phyloP scores from a whole-genome alignment of 495 filamentous ascomycete species.

The Tuber umbilicatum region DNA sequence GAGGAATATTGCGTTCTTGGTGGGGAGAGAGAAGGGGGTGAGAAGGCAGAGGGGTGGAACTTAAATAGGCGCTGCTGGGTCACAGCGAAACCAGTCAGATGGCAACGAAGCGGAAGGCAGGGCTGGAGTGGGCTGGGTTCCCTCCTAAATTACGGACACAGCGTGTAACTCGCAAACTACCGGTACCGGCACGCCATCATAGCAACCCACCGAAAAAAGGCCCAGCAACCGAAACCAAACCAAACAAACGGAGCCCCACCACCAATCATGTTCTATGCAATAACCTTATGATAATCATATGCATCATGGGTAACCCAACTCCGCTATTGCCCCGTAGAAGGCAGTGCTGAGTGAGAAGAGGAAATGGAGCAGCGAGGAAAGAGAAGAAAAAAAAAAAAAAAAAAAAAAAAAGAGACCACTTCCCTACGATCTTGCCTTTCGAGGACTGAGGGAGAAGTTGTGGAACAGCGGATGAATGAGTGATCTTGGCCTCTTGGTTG shows the following conservation, averaged over 20 bases:
- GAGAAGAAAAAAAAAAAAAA: neutral
- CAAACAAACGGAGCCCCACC: neutral
- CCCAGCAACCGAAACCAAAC: neutral
- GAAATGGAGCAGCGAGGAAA: neutral
- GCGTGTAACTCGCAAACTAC: neutral
- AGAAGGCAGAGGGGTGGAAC: slow-evolving; percentile 34
- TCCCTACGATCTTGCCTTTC: neutral
- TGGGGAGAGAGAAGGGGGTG: slow-evolving; percentile 28
- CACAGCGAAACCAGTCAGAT: neutral
- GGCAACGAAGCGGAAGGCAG: neutral
- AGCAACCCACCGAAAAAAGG: neutral
- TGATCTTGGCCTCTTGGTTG: neutral
- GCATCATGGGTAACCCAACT: neutral
- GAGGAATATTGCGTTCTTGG: slow-evolving; percentile 24
- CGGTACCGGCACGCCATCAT: neutral
- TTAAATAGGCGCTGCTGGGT: slow-evolving; percentile 24
- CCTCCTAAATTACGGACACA: neutral
- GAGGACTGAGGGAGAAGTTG: neutral
- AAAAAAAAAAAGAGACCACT: neutral
- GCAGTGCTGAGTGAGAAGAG: neutral
- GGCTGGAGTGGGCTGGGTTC: neutral
- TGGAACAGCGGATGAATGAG: neutral
- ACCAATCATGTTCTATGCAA: neutral
- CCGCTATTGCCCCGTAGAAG: neutral
- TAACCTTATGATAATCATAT: neutral